These are phyloP conservation scores for Podospora conica DNA, from an alignment of 495 filamentous ascomycete genomes.

Conservation along the genomic window DNA sequence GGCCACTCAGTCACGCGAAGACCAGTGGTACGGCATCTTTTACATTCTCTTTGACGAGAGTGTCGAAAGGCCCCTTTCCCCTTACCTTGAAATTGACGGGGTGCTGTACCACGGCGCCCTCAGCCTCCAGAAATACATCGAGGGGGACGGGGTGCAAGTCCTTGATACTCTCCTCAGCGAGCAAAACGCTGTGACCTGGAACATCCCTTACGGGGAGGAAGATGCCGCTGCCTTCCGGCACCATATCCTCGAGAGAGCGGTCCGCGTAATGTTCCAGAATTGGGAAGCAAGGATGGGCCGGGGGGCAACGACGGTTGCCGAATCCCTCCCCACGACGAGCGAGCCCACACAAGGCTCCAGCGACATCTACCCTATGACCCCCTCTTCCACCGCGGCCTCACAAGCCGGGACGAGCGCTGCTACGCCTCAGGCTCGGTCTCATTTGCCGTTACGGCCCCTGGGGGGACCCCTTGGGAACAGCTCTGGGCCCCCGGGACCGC, in stretches of 20 bases:
- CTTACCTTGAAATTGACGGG: constrained; percentile 13
- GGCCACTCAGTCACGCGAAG: constrained; percentile 19
- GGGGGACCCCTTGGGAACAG: too few species aligned
- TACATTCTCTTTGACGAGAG: constrained; percentile 22
- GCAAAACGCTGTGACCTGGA: neutral
- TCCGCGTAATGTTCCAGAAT: neutral
- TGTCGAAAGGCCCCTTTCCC: constrained; percentile 17
- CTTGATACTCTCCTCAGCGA: neutral
- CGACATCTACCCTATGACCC: neutral
- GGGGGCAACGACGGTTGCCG: neutral
- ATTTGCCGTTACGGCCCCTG: neutral
- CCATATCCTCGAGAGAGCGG: neutral
- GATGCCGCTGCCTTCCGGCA: neutral
- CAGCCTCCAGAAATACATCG: neutral
- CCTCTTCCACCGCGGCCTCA: neutral
- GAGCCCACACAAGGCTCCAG: neutral
- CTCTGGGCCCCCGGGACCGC: too few species aligned
- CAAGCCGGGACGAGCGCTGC: neutral
- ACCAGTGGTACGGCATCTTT: constrained; percentile 29
- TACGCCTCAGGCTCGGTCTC: neutral
- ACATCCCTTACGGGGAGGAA: neutral
- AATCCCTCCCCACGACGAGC: neutral
- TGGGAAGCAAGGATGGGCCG: neutral
- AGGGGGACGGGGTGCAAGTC: neutral
- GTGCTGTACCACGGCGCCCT: neutral